Conservation (phyloP, 768 basidiomycete genomes). For the Panaeolus papilionaceus region DNA sequence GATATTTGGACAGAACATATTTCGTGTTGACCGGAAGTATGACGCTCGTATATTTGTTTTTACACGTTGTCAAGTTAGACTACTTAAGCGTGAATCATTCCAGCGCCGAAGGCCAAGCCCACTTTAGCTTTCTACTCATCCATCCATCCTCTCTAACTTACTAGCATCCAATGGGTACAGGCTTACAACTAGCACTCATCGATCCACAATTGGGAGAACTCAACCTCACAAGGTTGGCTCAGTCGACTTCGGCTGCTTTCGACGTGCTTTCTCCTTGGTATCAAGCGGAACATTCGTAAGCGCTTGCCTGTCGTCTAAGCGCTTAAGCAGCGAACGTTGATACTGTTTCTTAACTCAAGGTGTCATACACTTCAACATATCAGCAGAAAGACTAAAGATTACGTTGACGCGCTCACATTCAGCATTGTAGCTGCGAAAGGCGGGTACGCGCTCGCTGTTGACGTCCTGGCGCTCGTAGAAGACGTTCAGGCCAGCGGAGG, state of each 20-base stretch:
- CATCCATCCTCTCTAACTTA: background rate
- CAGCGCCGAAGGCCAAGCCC: background rate
- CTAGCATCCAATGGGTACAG: background rate
- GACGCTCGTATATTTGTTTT: background rate
- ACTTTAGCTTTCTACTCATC: background rate
- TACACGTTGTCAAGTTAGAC: background rate
- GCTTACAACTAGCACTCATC: background rate
- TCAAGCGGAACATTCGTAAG: background rate
- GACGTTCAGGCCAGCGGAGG: background rate
- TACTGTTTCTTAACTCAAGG: background rate
- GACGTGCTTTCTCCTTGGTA: conserved; percentile 12
- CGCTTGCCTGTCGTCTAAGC: background rate
- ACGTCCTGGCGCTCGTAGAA: conserved; percentile 17
- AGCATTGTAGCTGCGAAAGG: conserved; percentile 21
- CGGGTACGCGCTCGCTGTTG: conserved; percentile 21
- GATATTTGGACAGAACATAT: background rate
- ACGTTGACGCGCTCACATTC: conserved; percentile 21
- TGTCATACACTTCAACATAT: background rate
- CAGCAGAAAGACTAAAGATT: background rate
- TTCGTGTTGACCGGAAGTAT: background rate
- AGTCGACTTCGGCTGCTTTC: conserved; percentile 7
- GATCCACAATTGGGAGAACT: background rate
- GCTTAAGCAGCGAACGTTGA: background rate
- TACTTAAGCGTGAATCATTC: background rate
- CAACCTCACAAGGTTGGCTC: conserved; percentile 1